A percentile compares a stretch with the other conserved stretches of the same genome.
Evolutionary conservation across 192 early-diverging fungal species (phyloP).

Genomic region (Obelidium mucronatum): DNA sequence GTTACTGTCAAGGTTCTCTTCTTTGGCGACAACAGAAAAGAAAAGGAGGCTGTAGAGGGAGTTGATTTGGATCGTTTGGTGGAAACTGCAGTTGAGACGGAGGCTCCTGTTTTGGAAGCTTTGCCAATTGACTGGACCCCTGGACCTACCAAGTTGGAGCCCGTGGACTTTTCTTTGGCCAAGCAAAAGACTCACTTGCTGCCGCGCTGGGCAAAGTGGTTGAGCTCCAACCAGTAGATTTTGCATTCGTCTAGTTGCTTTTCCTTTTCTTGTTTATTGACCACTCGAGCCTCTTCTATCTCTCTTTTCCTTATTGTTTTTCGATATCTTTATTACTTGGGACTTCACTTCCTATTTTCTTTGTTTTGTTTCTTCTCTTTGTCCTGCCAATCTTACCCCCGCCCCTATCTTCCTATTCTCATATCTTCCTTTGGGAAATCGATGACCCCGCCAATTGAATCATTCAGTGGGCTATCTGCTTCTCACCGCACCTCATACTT

Average conservation of each 20-base stretch:
- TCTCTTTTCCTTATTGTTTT: background rate
- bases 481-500: too few species aligned
- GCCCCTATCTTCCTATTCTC: too few species aligned
- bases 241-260: background rate
- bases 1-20: slow-evolving; percentile 57
- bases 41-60: background rate
- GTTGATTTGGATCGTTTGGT: background rate
- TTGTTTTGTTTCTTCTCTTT: background rate
- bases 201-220: slow-evolving; percentile 23
- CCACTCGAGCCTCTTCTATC: background rate
- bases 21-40: slow-evolving; percentile 29
- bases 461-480: too few species aligned
- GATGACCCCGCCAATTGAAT: too few species aligned
- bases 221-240: background rate
- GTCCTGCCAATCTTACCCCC: too few species aligned
- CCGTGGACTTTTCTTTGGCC: background rate
- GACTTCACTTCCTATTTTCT: background rate
- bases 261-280: background rate
- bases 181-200: background rate
- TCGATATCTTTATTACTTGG: slow-evolving; percentile 1
- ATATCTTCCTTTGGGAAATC: too few species aligned
- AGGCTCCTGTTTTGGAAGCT: background rate
- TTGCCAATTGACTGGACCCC: background rate
- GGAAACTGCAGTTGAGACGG: background rate
- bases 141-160: background rate